These are phyloP conservation scores for Rhinocladiella mackenziei DNA, from an alignment of 2,329 filamentous ascomycete species.

Conservation along the genomic window DNA sequence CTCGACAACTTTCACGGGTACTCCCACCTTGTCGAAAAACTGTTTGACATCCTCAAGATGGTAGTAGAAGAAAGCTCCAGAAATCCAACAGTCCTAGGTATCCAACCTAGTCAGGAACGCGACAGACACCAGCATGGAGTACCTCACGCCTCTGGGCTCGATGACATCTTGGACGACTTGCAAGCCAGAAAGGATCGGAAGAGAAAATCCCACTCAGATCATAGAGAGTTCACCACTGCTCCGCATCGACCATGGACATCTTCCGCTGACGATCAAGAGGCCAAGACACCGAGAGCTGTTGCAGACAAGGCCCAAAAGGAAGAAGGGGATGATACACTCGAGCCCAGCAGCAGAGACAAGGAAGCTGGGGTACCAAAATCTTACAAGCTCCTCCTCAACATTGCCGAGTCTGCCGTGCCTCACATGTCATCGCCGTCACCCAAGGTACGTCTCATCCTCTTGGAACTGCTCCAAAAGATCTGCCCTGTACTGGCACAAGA, in stretches of 20 bases:
- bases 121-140: conserved; percentile 34
- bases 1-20: conserved; percentile 97
- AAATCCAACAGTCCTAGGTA: conserved; percentile 45
- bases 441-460: conserved; percentile 69
- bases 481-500: conserved; percentile 68
- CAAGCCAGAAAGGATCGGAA: conserved; percentile 34
- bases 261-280: conserved; percentile 21
- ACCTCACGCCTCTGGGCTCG: conserved; percentile 32
- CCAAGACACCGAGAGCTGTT: conserved; percentile 26
- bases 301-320: conserved; percentile 3
- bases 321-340: conserved; percentile 1
- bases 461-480: conserved; percentile 70
- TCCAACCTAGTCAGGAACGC: conserved; percentile 35
- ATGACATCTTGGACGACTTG: conserved; percentile 36
- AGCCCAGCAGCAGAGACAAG: conserved; percentile 33
- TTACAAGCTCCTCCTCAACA: conserved; percentile 74
- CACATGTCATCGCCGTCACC: conserved; percentile 84
- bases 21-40: conserved; percentile 72
- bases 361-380: conserved; percentile 59
- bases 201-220: conserved; percentile 29
- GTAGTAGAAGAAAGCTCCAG: conserved; percentile 78
- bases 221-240: conserved; percentile 18
- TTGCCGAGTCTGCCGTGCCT: conserved; percentile 79
- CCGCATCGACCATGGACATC: conserved; percentile 32
- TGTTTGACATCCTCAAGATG: conserved; percentile 78